These are phyloP conservation scores for Fennellomyces sp. DNA, from an alignment of 371 early-diverging fungal genomes.

Conservation along the genomic window DNA sequence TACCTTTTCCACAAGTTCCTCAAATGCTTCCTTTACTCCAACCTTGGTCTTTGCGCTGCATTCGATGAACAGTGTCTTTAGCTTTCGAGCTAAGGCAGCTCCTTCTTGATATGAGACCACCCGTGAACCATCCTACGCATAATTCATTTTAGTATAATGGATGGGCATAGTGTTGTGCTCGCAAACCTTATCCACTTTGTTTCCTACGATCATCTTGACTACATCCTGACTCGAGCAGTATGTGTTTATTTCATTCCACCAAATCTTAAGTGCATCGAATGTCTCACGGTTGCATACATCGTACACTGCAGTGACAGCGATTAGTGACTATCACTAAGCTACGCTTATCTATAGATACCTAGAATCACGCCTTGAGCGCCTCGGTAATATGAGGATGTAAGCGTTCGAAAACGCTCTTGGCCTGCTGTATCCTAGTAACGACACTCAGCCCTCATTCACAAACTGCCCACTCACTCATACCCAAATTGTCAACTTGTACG, in stretches of 20 bases:
- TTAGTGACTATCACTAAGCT: background rate
- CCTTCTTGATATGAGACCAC: conserved; percentile 90
- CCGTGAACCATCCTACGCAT: conserved; percentile 75
- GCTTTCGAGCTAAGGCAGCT: conserved; percentile 79
- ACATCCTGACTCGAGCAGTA: conserved; percentile 86
- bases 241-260: conserved; percentile 96
- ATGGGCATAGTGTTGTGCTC: too few relatives aligned
- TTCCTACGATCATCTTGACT: conserved; percentile 97
- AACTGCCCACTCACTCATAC: conserved; percentile 38
- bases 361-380: conserved; percentile 99
- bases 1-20: conserved; percentile 88
- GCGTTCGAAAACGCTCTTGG: conserved; percentile 99
- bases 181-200: conserved; percentile 96
- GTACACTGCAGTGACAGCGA: conserved; percentile 80
- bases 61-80: conserved; percentile 92
- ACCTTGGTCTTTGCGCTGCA: conserved; percentile 93
- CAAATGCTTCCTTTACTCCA: conserved; percentile 88
- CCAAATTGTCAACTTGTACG: conserved; percentile 98
- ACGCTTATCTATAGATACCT: conserved; percentile 52
- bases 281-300: conserved; percentile 94
- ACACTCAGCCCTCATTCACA: background rate
- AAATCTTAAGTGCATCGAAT: conserved; percentile 89
- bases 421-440: conserved; percentile 99
- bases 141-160: background rate
- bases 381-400: conserved; percentile 99